These are phyloP conservation scores for Flaveria robusta DNA, from an alignment of 129 eudicot species.

Conservation along the genomic window DNA sequence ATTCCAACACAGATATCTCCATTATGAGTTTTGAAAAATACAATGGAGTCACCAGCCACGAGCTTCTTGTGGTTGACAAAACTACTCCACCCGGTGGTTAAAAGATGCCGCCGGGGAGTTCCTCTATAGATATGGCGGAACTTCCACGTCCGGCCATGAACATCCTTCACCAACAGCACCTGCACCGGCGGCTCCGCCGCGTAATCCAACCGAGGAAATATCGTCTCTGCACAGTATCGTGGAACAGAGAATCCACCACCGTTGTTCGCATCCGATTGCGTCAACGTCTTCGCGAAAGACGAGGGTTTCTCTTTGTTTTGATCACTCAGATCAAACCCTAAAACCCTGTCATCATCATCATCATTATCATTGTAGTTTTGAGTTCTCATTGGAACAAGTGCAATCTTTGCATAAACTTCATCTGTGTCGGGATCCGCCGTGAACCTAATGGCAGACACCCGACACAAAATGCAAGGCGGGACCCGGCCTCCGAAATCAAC, in stretches of 20 bases:
- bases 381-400: slow-evolving; percentile 46
- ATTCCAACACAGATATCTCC: slow-evolving; percentile 81
- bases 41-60: slow-evolving; percentile 84
- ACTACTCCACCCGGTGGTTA: slow-evolving; percentile 93
- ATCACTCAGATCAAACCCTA: slow-evolving; percentile 37
- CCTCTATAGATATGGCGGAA: slow-evolving; percentile 90
- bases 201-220: slow-evolving; percentile 73
- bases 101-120: slow-evolving; percentile 76
- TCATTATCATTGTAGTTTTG: slow-evolving; percentile 36
- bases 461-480: slow-evolving; percentile 54
- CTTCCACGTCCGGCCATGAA: slow-evolving; percentile 73
- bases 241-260: slow-evolving; percentile 96
- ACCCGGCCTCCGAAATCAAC: slow-evolving; percentile 43
- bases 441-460: slow-evolving; percentile 52
- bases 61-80: slow-evolving; percentile 87
- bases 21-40: slow-evolving; percentile 66
- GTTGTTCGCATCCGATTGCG: slow-evolving; percentile 89
- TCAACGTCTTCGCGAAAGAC: slow-evolving; percentile 75
- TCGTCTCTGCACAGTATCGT: slow-evolving; percentile 81
- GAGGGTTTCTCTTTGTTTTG: slow-evolving; percentile 54
- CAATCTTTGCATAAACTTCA: slow-evolving; percentile 73
- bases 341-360: slow-evolving; percentile 32
- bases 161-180: slow-evolving; percentile 68
- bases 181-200: slow-evolving; percentile 92
- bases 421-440: slow-evolving; percentile 72